These are phyloP conservation scores for Alternaria arborescens DNA, from an alignment of 2,329 filamentous ascomycete species.

Conservation along the genomic window DNA sequence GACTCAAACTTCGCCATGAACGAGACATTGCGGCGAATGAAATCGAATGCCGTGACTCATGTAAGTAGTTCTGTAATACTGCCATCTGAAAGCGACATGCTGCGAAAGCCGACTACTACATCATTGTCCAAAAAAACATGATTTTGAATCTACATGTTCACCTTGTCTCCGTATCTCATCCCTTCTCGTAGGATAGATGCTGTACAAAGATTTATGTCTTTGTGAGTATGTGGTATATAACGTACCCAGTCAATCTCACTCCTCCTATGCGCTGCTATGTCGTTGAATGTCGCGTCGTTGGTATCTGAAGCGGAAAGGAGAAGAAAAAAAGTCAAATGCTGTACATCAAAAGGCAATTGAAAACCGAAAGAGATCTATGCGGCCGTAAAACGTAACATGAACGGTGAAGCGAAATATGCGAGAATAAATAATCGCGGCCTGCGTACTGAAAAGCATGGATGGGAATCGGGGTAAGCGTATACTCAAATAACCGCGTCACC, in stretches of 20 bases:
- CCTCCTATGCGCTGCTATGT: constrained; percentile 1
- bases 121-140: neutral
- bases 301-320: neutral
- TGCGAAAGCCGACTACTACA: neutral
- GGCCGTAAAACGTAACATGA: constrained; percentile 1
- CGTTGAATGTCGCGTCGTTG: constrained; percentile 2
- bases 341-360: constrained; percentile 5
- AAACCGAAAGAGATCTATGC: neutral
- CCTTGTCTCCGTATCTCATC: neutral
- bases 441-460: neutral
- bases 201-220: neutral
- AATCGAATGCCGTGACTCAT: neutral
- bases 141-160: neutral
- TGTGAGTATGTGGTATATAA: neutral
- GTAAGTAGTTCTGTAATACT: neutral
- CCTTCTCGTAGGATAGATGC: neutral
- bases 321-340: neutral
- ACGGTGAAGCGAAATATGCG: neutral
- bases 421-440: neutral
- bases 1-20: neutral
- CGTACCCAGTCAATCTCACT: neutral
- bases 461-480: neutral
- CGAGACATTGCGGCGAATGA: neutral
- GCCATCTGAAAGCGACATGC: neutral
- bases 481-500: constrained; percentile 41